Evolutionary conservation across 2,329 filamentous ascomycete genomes (phyloP), one percentile per base, ranked within the genome.

Genomic region (Cadophora sp.): DNA sequence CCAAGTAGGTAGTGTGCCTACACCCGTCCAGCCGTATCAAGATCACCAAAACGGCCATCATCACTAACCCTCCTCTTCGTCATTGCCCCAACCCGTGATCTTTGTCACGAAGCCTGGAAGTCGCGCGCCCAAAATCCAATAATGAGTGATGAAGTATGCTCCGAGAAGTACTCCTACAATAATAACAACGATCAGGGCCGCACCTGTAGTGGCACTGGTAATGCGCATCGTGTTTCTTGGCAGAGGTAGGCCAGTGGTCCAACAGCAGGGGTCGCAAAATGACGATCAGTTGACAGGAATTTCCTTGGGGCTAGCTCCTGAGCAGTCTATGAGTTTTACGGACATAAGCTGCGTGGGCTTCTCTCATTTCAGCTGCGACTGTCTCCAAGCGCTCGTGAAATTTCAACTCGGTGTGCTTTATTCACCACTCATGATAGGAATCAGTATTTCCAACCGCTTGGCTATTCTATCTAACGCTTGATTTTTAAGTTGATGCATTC

Each of bases 71-170:
- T 19, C 7, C 31, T 29, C 59, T 62, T 48, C 22, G 59, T 62
- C 19, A 62, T 62, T 29, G 22, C 40, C 14, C 26, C 19, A 9
- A 37, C 37, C 59, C 40, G 59, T 62, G 7, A 46, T 62, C 40
- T 62, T 62, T 27, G 8, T 62, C 40, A 50, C 40, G 22, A 62
- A 62, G 31, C 59, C n/a, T 62, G 22, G 40, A 48, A 62, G 40
- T 50, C n/a, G 59, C 22, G 59, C 59, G 26, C 26, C 26, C 12
- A 62, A 12, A 29, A 62, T 62, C 40, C 40, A 62, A 62, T 62
- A 62, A 22, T 48, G 22, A 46, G n/a, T 50, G 26, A 62, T 62
- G 16, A 62, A 62, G 40, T 62, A 62, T n/a, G 40, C 59, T 62
- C 8, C 59, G 24, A 62, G 59, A 46, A 62, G 40, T 8, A 62